These are phyloP conservation scores for Juncus inflexus DNA, from an alignment of 176 grass and related monocot genomes.

Conservation along the genomic window DNA sequence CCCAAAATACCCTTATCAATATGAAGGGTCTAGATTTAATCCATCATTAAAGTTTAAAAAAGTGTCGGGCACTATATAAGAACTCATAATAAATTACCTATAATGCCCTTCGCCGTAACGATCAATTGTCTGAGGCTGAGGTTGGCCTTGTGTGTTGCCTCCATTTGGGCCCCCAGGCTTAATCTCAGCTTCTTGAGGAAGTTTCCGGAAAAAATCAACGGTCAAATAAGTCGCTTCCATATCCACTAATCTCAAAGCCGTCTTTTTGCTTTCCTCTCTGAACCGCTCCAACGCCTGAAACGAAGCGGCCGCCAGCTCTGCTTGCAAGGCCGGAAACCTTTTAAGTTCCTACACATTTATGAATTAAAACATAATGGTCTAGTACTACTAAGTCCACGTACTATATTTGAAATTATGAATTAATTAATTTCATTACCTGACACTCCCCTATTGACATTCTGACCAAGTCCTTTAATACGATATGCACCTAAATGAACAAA, in stretches of 20 bases:
- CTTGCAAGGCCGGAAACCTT: slow-evolving; percentile 64
- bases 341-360: slow-evolving; percentile 39
- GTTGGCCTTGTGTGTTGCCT: slow-evolving; percentile 11
- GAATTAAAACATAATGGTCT: too few relatives aligned
- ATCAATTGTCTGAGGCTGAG: slow-evolving; percentile 27
- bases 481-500: slow-evolving; percentile 40
- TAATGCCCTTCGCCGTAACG: slow-evolving; percentile 64
- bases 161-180: slow-evolving; percentile 9
- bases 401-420: slow-evolving; percentile 8
- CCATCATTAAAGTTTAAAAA: too few relatives aligned
- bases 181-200: slow-evolving; percentile 48
- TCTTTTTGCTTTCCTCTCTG: slow-evolving; percentile 53
- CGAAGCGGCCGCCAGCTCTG: slow-evolving; percentile 44
- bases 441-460: slow-evolving; percentile 66
- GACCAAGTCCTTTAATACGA: slow-evolving; percentile 58
- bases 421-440: slow-evolving; percentile 29
- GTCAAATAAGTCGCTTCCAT: slow-evolving; percentile 69
- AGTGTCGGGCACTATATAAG: too few relatives aligned
- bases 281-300: slow-evolving; percentile 53
- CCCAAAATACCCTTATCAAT: too few relatives aligned
- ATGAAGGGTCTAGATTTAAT: too few relatives aligned
- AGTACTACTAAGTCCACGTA: not conserved
- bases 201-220: slow-evolving; percentile 68
- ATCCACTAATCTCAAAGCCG: slow-evolving; percentile 58
- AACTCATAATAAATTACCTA: slow-evolving; percentile 13